These are phyloP conservation scores for Macrolepiota albuminosa DNA, from an alignment of 768 basidiomycete genomes.

Conservation along the genomic window DNA sequence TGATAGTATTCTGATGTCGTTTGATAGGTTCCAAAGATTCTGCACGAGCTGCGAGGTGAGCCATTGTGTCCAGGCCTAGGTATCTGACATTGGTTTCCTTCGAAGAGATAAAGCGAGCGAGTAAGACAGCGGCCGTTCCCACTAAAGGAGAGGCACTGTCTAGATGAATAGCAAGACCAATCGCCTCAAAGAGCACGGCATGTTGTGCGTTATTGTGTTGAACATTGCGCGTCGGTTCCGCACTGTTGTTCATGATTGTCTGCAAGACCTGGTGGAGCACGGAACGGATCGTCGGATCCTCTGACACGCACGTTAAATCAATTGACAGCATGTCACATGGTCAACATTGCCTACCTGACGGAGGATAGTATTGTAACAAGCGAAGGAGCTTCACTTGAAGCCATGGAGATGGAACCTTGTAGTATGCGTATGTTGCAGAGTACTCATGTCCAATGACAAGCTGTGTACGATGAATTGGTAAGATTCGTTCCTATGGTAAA, in stretches of 20 bases:
- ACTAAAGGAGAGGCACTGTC: constrained; percentile 90
- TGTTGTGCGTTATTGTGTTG: constrained; percentile 99
- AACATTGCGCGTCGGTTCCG: constrained; percentile 88
- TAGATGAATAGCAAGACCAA: constrained; percentile 92
- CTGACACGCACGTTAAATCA: constrained; percentile 31
- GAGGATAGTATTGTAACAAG: constrained; percentile 91
- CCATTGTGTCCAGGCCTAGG: constrained; percentile 96
- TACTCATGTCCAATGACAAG: constrained; percentile 91
- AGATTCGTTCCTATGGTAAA: neutral
- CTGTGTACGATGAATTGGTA: constrained; percentile 32
- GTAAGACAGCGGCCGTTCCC: constrained; percentile 79
- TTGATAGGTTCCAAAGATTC: constrained; percentile 92
- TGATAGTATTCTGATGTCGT: constrained; percentile 93
- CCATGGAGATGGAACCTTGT: constrained; percentile 98
- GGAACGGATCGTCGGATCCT: constrained; percentile 75
- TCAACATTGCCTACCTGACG: constrained; percentile 63
- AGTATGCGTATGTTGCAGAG: constrained; percentile 87
- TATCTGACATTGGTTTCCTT: constrained; percentile 99
- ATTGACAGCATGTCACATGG: neutral
- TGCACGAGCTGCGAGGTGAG: constrained; percentile 91
- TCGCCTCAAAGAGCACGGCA: constrained; percentile 97
- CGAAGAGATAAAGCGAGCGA: constrained; percentile 94
- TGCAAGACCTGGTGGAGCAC: constrained; percentile 82
- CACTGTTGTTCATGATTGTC: constrained; percentile 86
- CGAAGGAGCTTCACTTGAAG: constrained; percentile 93